Evolutionary conservation across 2,329 filamentous ascomycete genomes (phyloP), one percentile per base, ranked within the genome.

Genomic region (Thielaviopsis populi): DNA sequence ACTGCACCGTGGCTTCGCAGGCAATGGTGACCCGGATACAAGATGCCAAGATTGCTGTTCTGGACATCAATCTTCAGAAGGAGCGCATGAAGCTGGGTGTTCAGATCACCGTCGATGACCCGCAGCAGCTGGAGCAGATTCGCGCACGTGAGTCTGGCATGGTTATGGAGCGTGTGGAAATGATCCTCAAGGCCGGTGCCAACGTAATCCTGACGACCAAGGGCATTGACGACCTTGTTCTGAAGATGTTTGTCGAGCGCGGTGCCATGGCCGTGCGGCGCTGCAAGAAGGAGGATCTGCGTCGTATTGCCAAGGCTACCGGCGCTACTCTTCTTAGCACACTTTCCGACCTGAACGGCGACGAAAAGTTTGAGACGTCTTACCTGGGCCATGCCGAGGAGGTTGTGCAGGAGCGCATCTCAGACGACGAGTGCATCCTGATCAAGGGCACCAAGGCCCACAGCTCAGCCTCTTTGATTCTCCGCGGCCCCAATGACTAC

Each of bases 71-170:
- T 76, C 75, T 99, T 71, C 92, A 97, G 73, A 99, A 99, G 80
- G 92, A 97, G 80, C 84, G 92, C 70, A 97, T 99, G 94, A 97
- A 99, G 83, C 80, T 99, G 66, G 94, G 94, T 69, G 94, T 99
- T 66, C 92, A 99, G 76, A 96, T 99, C 71, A 97, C 94, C 13
- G 88, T 99, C 68, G 94, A 99, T 70, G 94, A 99, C 73, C 94
- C 94, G 59, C 87, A 95, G 73, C 94, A 99, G 75, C 82, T 99
- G 61, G 94, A 99, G 79, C 91, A 96, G 81, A 99, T 99, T 71
- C 85, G 94, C 67, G 86, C 94, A 70, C 84, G 94, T 63, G 94
- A 99, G 75, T 84, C 91, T 19, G 90, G 90, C 70, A 96, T 99
- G 77, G 84, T 99, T 58, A 82, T 96, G 67, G 94, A 99, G 73